Percentiles rank a stretch among this genome's conserved stretches.
Conservation (phyloP, 805 yeast species). For the Pichia deserticola region DNA sequence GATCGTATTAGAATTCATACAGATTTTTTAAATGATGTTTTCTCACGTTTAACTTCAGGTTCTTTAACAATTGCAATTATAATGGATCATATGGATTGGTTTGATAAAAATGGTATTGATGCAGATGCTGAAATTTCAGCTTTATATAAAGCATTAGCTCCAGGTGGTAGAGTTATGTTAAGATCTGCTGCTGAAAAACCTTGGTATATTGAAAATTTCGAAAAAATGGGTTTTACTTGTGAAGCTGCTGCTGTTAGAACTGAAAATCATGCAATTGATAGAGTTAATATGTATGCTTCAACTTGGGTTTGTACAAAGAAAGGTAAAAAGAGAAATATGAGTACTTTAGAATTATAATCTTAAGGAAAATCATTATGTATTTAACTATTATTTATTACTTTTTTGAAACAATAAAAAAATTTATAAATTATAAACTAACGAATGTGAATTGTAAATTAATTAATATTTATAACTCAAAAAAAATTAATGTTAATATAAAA, state of each 20-base stretch:
- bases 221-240: conserved; percentile 59
- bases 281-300: conserved; percentile 83
- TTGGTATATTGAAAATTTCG: conserved; percentile 70
- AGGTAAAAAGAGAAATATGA: conserved; percentile 39
- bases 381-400: no score
- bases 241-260: conserved; percentile 62
- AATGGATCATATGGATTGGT: conserved; percentile 95
- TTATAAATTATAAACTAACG: no score
- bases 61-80: conserved; percentile 71
- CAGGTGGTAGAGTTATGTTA: conserved; percentile 67
- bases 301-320: conserved; percentile 75
- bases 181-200: conserved; percentile 70
- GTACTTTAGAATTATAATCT: conserved; percentile 31
- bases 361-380: no score
- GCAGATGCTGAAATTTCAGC: conserved; percentile 63
- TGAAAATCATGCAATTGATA: conserved; percentile 60
- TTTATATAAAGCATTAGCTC: conserved; percentile 50
- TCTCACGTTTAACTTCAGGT: conserved; percentile 52
- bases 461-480: no score
- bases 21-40: conserved; percentile 69
- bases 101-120: conserved; percentile 55
- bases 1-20: conserved; percentile 73
- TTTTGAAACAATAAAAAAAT: no score
- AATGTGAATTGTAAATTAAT: no score
- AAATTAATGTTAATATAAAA: no score